Evolutionary conservation across 2,329 filamentous ascomycete genomes (phyloP), one percentile per base, ranked within the genome.

Genomic region (Periglandula ipomoeae): DNA sequence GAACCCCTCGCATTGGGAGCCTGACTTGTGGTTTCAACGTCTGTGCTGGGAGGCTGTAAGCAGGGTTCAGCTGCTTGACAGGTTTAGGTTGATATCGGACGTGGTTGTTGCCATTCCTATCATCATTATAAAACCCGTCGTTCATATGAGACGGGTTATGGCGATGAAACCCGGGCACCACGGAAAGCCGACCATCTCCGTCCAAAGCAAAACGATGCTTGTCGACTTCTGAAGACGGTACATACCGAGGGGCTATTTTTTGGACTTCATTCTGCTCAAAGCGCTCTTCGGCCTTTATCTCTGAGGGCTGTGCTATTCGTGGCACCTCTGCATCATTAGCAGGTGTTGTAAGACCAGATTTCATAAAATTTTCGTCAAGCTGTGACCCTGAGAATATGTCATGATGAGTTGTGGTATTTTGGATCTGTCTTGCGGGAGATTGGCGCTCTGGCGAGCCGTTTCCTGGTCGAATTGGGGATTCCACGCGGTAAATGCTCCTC

Each of bases 341-440:
- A 13, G 66, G 66, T 13, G 66, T 67, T 10, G 66, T 66, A 4
- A 66, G 53, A 6, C 65, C 63, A 24, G 66, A 69, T 19, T 64
- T 60, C 65, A 69, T 66, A 37, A 69, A 69, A 41, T 60, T 61
- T 9, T 69, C 66, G 11, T 64, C 65, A 5, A 69, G 60, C 50
- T 69, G 65, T 4, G 66, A 69, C 5, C 66, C 66, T 24, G 58
- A 61, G 37, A 69, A 69, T n/a, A 68, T 49, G 9, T 59, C 61
- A 15, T 49, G 49, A 19, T 53, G 53, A 22, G 17, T 22, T 20
- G 35, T 42, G 34, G 27, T 46, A 45, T 41, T 27, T 34, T 39
- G 37, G 11, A 20, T 43, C 13, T 43, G 34, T 9, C 13, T 24
- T 20, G 20, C 46, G 27, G 20, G 8, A 27, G 51, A 46, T 34